phyloP scores from a whole-genome alignment of 805 yeast genomes.

The Myxozyma mucilagina region DNA sequence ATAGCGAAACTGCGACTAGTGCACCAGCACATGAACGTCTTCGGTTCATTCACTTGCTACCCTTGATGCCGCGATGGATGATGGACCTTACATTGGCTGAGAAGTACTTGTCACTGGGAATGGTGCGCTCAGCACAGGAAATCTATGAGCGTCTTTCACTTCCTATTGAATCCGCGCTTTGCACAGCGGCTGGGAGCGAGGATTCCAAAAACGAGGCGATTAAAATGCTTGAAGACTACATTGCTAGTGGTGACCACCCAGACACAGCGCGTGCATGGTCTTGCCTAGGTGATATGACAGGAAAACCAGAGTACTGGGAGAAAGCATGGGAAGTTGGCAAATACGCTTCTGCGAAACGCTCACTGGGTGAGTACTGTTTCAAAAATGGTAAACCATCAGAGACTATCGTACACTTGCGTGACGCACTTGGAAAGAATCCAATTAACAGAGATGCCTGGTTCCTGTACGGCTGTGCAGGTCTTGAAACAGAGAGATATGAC shows the following conservation, averaged over 20 bases:
- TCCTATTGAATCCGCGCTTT: constrained; percentile 82
- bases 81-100: constrained; percentile 83
- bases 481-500: constrained; percentile 68
- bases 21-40: constrained; percentile 55
- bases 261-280: constrained; percentile 81
- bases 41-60: constrained; percentile 69
- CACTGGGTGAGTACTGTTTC: constrained; percentile 73
- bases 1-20: constrained; percentile 33
- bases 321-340: constrained; percentile 84
- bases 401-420: constrained; percentile 69
- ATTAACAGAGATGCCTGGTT: constrained; percentile 82
- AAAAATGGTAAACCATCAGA: constrained; percentile 49
- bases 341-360: constrained; percentile 81
- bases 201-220: constrained; percentile 54
- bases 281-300: constrained; percentile 80
- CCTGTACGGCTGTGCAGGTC: constrained; percentile 85
- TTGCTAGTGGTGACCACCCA: constrained; percentile 36
- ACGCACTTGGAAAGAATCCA: constrained; percentile 72
- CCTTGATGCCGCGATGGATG: constrained; percentile 80
- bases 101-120: constrained; percentile 80
- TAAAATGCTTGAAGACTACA: constrained; percentile 54
- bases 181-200: constrained; percentile 77
- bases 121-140: constrained; percentile 81
- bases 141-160: constrained; percentile 78
- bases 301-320: constrained; percentile 74